Base-by-base conservation (phyloP, 2,329 filamentous ascomycete species). In the Exophiala oligosperma region DNA sequence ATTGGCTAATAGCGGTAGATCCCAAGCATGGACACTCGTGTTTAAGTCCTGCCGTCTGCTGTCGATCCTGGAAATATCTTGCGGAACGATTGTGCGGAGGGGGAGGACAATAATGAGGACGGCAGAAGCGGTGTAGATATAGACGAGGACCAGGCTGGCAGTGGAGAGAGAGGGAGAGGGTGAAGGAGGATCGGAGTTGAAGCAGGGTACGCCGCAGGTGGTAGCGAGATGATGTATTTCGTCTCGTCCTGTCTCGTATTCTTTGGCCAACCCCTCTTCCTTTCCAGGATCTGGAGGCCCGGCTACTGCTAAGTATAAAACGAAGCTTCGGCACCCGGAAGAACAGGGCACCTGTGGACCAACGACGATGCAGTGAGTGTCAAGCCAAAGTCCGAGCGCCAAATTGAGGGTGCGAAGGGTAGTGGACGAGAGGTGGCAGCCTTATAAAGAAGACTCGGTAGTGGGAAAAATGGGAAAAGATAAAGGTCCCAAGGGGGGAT, bases 201-300 rank as follows among this genome's bases (percentile, higher is more conserved):
- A 48, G 46, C 46, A 48, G 17, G n/a, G 26, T 48, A n/a, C 46
- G 46, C 46, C 46, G 46, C 46, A 48, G 46, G 28, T 17, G 46
- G 24, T 48, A 48, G 46, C 28, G 28, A 48, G 46, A 48, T 26
- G 46, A 48, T 48, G 46, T 24, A 52, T 41, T 23, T 43, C 40
- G 40, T 28, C 24, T 23, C 40, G 52, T 49, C 43, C 26, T 11
- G 55, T 57, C 49, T 52, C 50, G 49, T 52, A 53, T 48, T n/a
- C 14, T 50, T 35, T 35, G 12, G 28, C 43, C 47, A 52, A 41
- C 49, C 55, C 46, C 49, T 53, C 43, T 17, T 32, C 37, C 4
- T 9, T 40, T 40, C 26, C 37, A 40, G 37, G 37, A 40, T 4
- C 37, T 17, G 37, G 37, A 17, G 49, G 21, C 35, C 17, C 26